These are phyloP conservation scores for Ceratobasidium sp. DNA, from an alignment of 1,284 basidiomycete genomes.

Conservation along the genomic window DNA sequence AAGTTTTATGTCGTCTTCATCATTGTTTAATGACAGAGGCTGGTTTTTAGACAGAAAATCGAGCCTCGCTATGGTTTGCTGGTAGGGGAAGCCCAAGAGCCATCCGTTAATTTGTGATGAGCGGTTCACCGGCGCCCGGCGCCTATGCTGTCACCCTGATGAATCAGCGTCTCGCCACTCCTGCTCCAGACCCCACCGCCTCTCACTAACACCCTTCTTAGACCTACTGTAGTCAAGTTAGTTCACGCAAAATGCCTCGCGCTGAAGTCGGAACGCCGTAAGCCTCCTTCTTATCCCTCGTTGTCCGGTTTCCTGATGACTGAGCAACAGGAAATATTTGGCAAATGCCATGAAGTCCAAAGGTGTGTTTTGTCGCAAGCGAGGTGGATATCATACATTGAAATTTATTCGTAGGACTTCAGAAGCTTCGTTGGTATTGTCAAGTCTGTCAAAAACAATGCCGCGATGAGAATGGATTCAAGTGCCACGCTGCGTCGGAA, in stretches of 20 bases:
- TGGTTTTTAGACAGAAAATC: not conserved
- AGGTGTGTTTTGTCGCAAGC: constrained; percentile 58
- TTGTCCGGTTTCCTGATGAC: not conserved
- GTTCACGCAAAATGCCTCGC: constrained; percentile 49
- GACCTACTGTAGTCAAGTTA: not conserved
- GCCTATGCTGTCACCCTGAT: not conserved
- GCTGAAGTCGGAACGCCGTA: constrained; percentile 81
- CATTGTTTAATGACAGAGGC: not conserved
- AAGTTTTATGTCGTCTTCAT: too few species aligned
- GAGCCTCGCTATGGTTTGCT: too few species aligned
- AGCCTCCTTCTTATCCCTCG: constrained; percentile 12
- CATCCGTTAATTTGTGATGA: too few species aligned
- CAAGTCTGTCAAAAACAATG: constrained; percentile 97
- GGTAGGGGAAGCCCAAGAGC: too few species aligned
- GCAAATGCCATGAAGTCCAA: constrained; percentile 98
- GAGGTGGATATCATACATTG: not conserved
- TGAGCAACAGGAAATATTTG: constrained; percentile 72
- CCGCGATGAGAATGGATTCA: constrained; percentile 97
- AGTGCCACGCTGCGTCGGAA: constrained; percentile 88
- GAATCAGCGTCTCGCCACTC: constrained; percentile 28
- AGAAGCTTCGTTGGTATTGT: constrained; percentile 94
- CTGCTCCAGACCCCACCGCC: constrained; percentile 18
- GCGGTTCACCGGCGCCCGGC: not conserved
- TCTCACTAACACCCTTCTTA: not conserved
- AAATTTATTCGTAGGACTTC: constrained; percentile 65